A percentile compares a stretch with the other conserved stretches of the same genome.
These are phyloP conservation scores for Cercospora sp. DNA, from an alignment of 2,329 filamentous ascomycete genomes.

Conservation along the genomic window DNA sequence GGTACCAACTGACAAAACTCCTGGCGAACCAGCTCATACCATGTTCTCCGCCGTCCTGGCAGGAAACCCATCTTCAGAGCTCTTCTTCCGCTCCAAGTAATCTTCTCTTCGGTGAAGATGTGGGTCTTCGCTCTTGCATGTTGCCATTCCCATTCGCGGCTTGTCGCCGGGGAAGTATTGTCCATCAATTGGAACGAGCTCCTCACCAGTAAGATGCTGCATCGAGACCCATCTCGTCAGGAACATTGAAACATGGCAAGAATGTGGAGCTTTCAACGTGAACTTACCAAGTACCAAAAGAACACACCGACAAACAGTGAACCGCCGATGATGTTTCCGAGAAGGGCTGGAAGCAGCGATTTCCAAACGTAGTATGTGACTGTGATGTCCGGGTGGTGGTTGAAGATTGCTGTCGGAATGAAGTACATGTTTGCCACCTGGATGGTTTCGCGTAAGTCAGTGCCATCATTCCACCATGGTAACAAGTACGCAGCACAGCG, in stretches of 20 bases:
- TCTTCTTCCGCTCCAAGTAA: slow-evolving; percentile 20
- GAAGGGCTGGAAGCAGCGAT: slow-evolving; percentile 53
- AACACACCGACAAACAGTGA: slow-evolving; percentile 53
- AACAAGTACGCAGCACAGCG: neutral
- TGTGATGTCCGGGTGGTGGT: slow-evolving; percentile 46
- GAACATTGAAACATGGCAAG: neutral
- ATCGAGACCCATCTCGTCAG: neutral
- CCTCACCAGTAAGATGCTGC: slow-evolving; percentile 21
- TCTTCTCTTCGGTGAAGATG: slow-evolving; percentile 6
- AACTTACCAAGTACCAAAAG: slow-evolving; percentile 49
- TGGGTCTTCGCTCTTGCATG: slow-evolving; percentile 1
- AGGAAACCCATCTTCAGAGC: neutral
- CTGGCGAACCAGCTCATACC: slow-evolving; percentile 12
- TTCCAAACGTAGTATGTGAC: slow-evolving; percentile 60
- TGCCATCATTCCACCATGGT: neutral
- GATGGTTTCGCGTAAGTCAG: neutral
- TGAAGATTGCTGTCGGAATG: slow-evolving; percentile 52
- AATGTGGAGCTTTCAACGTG: too few species aligned
- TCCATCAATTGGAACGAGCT: slow-evolving; percentile 22
- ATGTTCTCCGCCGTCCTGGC: slow-evolving; percentile 14
- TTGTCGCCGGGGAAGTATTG: slow-evolving; percentile 17
- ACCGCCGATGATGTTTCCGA: slow-evolving; percentile 59
- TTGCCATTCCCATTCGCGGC: slow-evolving; percentile 13
- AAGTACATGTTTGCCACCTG: slow-evolving; percentile 26
- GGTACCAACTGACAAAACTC: neutral